Evolutionary conservation across 2,329 filamentous ascomycete species (phyloP).

Genomic region (Monosporascus sp.): DNA sequence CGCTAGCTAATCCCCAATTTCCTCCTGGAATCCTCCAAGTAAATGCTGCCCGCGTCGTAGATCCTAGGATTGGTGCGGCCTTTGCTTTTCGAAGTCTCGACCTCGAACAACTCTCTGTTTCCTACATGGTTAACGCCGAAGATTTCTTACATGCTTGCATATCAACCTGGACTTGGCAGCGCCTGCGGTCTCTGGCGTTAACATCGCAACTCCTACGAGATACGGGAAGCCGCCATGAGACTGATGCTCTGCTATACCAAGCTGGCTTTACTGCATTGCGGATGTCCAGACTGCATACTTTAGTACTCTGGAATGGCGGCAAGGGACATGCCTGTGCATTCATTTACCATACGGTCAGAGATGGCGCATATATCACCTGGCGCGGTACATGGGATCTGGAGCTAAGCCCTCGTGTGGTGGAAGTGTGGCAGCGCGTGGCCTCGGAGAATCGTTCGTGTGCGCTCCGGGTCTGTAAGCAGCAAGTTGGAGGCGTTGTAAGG

Average conservation of each 20-base stretch:
- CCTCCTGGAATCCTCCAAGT: not conserved
- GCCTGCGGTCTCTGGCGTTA: conserved; percentile 27
- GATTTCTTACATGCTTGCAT: conserved; percentile 22
- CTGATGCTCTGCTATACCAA: conserved; percentile 18
- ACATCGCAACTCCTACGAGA: conserved; percentile 25
- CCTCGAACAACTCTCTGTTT: conserved; percentile 24
- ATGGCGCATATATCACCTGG: conserved; percentile 24
- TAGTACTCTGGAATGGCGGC: conserved; percentile 30
- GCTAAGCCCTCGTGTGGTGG: conserved; percentile 19
- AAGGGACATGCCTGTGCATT: conserved; percentile 27
- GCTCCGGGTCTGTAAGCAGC: conserved; percentile 20
- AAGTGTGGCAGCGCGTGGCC: conserved; percentile 19
- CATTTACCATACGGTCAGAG: conserved; percentile 21
- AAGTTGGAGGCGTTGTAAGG: conserved; percentile 12
- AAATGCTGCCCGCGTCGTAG: no score
- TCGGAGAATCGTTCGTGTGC: conserved; percentile 8
- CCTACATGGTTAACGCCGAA: conserved; percentile 24
- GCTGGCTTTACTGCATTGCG: conserved; percentile 16
- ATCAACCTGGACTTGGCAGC: conserved; percentile 21
- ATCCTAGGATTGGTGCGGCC: conserved; percentile 5
- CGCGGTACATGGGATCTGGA: conserved; percentile 27
- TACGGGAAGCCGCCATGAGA: conserved; percentile 6
- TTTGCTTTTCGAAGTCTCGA: conserved; percentile 23
- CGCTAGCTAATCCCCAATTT: conserved; percentile 1
- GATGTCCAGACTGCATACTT: conserved; percentile 27